These are phyloP conservation scores for Taphrina betulina DNA, from an alignment of 1,139 yeast species.

Conservation along the genomic window DNA sequence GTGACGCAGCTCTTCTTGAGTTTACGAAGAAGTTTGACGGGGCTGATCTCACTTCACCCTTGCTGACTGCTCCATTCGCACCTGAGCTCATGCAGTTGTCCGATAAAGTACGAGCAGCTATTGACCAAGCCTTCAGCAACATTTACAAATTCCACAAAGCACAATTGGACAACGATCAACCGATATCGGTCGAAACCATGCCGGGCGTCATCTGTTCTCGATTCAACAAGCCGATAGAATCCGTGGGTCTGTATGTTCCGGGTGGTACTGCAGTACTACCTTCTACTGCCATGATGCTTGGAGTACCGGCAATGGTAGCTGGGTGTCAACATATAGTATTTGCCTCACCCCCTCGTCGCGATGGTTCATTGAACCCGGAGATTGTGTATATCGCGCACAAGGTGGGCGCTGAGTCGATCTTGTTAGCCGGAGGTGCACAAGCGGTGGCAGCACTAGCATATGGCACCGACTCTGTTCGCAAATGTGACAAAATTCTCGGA, in stretches of 20 bases:
- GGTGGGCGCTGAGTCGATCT: conserved; percentile 84
- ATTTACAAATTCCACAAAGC: conserved; percentile 92
- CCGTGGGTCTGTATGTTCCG: conserved; percentile 93
- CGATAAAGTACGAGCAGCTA: conserved; percentile 75
- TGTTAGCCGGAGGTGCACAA: conserved; percentile 98
- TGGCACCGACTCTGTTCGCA: conserved; percentile 88
- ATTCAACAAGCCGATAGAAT: conserved; percentile 90
- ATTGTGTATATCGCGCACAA: conserved; percentile 96
- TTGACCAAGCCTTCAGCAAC: conserved; percentile 83
- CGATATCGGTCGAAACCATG: conserved; percentile 80
- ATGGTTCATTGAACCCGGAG: conserved; percentile 93
- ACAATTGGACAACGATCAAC: conserved; percentile 60
- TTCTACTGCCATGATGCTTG: conserved; percentile 95
- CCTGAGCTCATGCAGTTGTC: conserved; percentile 70
- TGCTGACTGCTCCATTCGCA: conserved; percentile 83
- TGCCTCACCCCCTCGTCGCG: conserved; percentile 96
- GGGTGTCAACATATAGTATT: conserved; percentile 90
- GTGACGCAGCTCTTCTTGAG: conserved; percentile 83
- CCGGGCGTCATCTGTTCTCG: conserved; percentile 94
- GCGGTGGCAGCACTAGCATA: conserved; percentile 98
- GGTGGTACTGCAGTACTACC: conserved; percentile 99
- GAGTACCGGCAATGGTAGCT: conserved; percentile 98
- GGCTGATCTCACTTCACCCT: conserved; percentile 67
- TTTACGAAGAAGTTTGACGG: conserved; percentile 88
- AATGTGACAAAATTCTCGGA: conserved; percentile 94